phyloP scores from a whole-genome alignment of 2,329 filamentous ascomycete genomes.

The Ambrosiella beaveri region DNA sequence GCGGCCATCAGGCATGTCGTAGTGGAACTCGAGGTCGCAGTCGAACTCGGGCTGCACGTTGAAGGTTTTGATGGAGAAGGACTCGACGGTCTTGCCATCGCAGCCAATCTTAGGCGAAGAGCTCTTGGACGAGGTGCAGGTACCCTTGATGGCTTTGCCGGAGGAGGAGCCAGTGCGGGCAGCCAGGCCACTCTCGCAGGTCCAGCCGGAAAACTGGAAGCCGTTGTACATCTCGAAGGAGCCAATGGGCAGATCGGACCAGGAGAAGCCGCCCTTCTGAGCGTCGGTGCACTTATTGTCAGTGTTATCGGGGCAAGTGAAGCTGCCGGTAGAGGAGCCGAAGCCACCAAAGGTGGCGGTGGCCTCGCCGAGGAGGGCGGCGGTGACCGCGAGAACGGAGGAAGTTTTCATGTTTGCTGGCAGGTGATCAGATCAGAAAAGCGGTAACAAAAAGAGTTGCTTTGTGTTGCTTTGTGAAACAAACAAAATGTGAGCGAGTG shows the following conservation, averaged over 20 bases:
- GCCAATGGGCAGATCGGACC: constrained; percentile 44
- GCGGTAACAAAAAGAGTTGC: constrained; percentile 10
- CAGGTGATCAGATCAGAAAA: background rate
- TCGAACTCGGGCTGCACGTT: constrained; percentile 59
- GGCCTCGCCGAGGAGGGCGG: constrained; percentile 33
- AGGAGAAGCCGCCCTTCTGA: constrained; percentile 57
- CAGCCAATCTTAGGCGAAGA: constrained; percentile 42
- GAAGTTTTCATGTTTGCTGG: constrained; percentile 31
- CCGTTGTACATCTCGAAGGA: constrained; percentile 49
- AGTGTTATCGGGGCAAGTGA: constrained; percentile 51
- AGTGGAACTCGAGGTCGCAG: constrained; percentile 69
- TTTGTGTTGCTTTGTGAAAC: constrained; percentile 13
- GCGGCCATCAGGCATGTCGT: constrained; percentile 67
- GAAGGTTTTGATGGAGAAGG: constrained; percentile 62
- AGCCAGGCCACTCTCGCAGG: constrained; percentile 43
- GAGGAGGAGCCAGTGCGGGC: constrained; percentile 28
- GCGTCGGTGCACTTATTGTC: constrained; percentile 60
- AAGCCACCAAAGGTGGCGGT: constrained; percentile 25
- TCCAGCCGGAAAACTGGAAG: constrained; percentile 58
- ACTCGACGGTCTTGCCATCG: constrained; percentile 26
- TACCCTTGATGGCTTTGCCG: constrained; percentile 43
- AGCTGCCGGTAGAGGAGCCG: constrained; percentile 21
- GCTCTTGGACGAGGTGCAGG: constrained; percentile 27
- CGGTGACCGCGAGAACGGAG: constrained; percentile 29
- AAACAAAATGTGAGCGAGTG: constrained; percentile 19